Conservation (phyloP, 306 rosid species). For the cucumber (Cucumis sativus) region Cucumber_9930_V3 NC_026655.2:3385501-3386000, state of each 20-base stretch:
- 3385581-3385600: background rate
- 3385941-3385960: background rate
- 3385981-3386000: background rate
- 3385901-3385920: too few relatives aligned
- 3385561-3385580: background rate
- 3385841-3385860: background rate
- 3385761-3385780: background rate
- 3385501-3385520: background rate
- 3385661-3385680: background rate
- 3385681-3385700: background rate
- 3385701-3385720: background rate
- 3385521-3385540: background rate
- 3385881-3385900: background rate
- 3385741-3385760: background rate
- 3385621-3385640: background rate
- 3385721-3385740: background rate
- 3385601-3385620: background rate
- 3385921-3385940: background rate
- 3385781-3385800: background rate
- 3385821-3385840: background rate
- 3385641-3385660: background rate
- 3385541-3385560: too few relatives aligned
- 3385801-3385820: background rate
- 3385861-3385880: background rate
- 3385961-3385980: background rate